Evolutionary conservation across 805 yeast genomes (phyloP).

Genomic region (Cyberlindnera bimundalis): DNA sequence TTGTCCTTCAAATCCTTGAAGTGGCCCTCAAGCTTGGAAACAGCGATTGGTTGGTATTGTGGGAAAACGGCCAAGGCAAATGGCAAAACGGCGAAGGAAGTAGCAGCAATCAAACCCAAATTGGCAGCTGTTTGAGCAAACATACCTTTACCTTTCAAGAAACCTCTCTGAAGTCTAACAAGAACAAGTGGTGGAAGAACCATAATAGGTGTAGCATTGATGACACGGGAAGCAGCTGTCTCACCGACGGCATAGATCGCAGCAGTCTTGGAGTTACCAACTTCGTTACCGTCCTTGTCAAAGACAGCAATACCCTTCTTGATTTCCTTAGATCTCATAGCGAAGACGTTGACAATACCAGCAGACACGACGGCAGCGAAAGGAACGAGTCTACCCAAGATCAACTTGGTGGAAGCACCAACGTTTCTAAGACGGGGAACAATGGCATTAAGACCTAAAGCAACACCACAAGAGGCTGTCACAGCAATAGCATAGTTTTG

Average conservation of each 20-base stretch:
- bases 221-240: conserved; percentile 91
- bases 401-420: conserved; percentile 63
- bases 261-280: conserved; percentile 78
- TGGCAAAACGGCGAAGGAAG: conserved; percentile 86
- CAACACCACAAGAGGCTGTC: conserved; percentile 91
- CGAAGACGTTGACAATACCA: conserved; percentile 91
- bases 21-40: conserved; percentile 57
- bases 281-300: conserved; percentile 60
- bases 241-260: conserved; percentile 94
- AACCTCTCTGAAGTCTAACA: conserved; percentile 68
- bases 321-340: conserved; percentile 95
- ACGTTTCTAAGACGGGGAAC: conserved; percentile 81
- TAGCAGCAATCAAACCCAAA: conserved; percentile 78
- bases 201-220: conserved; percentile 97
- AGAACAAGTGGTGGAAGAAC: conserved; percentile 88
- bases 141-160: conserved; percentile 65
- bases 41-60: conserved; percentile 66
- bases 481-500: conserved; percentile 87
- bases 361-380: conserved; percentile 99
- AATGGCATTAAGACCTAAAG: conserved; percentile 83
- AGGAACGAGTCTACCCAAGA: conserved; percentile 87
- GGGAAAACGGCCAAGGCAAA: conserved; percentile 96
- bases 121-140: conserved; percentile 68
- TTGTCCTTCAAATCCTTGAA: conserved; percentile 59
- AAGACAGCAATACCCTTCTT: conserved; percentile 76